Conservation (phyloP, 371 early-diverging fungal genomes). For the Zopfochytrium polystomum region DNA sequence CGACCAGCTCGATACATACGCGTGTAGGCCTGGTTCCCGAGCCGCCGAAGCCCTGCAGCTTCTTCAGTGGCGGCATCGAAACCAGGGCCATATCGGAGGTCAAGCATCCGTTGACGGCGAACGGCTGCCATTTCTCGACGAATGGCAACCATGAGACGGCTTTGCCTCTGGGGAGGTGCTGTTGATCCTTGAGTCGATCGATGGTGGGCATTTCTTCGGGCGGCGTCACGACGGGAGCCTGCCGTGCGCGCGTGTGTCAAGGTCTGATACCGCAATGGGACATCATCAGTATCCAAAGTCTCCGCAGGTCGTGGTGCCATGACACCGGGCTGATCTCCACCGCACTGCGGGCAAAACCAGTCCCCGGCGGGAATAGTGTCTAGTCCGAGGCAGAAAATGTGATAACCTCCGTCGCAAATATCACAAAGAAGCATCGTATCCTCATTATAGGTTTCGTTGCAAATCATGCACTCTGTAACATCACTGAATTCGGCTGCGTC, state of each 20-base stretch:
- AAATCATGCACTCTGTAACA: constrained; percentile 2
- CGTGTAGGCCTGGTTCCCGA: too few relatives aligned
- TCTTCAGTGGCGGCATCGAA: too few relatives aligned
- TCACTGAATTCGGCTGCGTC: neutral
- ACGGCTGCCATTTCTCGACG: constrained; percentile 9
- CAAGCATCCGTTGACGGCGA: constrained; percentile 6
- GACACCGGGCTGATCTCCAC: neutral
- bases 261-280: neutral
- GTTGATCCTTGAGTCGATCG: too few relatives aligned
- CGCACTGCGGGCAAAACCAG: constrained; percentile 10
- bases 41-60: too few relatives aligned
- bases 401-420: constrained; percentile 7
- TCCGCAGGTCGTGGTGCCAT: neutral
- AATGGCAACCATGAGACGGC: neutral
- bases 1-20: too few relatives aligned
- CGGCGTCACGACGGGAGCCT: neutral
- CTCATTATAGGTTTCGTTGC: neutral
- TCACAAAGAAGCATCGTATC: constrained; percentile 13
- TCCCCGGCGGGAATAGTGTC: constrained; percentile 8
- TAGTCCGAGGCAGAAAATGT: constrained; percentile 6
- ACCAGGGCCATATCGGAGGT: too few relatives aligned
- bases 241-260: neutral
- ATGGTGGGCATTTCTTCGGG: neutral
- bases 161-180: too few relatives aligned
- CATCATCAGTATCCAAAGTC: neutral